Conservation (phyloP, 2,329 filamentous ascomycete species). For the Orbilia oligospora region DNA sequence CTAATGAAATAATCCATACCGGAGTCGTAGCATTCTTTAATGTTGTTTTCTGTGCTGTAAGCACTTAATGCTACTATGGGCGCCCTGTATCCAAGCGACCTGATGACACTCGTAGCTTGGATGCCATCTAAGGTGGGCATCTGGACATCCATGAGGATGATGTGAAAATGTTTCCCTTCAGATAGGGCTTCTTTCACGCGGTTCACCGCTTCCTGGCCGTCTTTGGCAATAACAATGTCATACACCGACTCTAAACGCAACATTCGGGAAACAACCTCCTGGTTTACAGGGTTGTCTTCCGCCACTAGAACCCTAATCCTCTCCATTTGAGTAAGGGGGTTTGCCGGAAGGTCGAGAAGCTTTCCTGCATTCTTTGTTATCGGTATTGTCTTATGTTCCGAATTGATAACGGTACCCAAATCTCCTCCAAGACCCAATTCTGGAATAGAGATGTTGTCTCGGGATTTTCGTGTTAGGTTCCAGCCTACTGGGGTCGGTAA, state of each 20-base stretch:
- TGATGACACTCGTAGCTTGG: constrained; percentile 86
- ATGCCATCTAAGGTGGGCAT: constrained; percentile 95
- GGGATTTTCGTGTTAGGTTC: constrained; percentile 39
- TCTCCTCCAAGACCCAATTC: background rate
- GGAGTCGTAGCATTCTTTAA: constrained; percentile 86
- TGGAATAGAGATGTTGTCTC: constrained; percentile 32
- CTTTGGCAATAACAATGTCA: constrained; percentile 88
- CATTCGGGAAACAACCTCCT: constrained; percentile 76
- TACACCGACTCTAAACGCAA: constrained; percentile 71
- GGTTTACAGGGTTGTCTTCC: constrained; percentile 79
- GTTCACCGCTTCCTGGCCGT: constrained; percentile 89
- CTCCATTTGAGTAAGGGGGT: constrained; percentile 64
- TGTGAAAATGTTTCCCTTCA: constrained; percentile 79
- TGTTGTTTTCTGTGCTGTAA: constrained; percentile 90
- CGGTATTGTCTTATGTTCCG: constrained; percentile 30
- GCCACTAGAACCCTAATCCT: constrained; percentile 88
- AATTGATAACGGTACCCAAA: background rate
- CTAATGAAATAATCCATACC: constrained; percentile 92
- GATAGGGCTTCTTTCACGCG: constrained; percentile 86
- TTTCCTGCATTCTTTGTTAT: constrained; percentile 43
- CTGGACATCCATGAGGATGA: constrained; percentile 95
- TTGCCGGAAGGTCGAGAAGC: constrained; percentile 54
- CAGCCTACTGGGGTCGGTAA: constrained; percentile 38
- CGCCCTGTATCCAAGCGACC: constrained; percentile 85
- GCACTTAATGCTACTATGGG: constrained; percentile 93